phyloP scores from a whole-genome alignment of 2,329 filamentous ascomycete genomes.

The Hymenoscyphus linearis region DNA sequence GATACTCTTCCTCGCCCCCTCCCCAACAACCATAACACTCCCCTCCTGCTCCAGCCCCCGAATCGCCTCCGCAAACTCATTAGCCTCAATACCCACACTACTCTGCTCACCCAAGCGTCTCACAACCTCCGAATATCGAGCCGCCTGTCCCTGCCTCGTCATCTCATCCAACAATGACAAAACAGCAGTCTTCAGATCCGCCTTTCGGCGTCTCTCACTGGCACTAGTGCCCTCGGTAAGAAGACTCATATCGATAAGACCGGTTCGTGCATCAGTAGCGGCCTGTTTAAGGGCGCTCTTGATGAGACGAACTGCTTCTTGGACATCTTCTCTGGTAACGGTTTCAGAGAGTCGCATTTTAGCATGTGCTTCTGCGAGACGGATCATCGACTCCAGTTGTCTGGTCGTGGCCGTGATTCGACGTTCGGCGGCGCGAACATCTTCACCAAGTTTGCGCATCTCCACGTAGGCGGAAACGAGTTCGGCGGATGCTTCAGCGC shows the following conservation, averaged over 20 bases:
- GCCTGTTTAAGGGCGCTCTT: conserved; percentile 92
- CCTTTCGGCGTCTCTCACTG: conserved; percentile 74
- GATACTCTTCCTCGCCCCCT: conserved; percentile 77
- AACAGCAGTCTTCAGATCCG: conserved; percentile 78
- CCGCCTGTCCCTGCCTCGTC: conserved; percentile 59
- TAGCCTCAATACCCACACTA: conserved; percentile 65
- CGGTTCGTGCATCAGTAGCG: conserved; percentile 86
- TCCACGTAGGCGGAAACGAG: conserved; percentile 84
- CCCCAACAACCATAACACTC: conserved; percentile 70
- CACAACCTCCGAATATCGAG: conserved; percentile 74
- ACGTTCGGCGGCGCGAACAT: conserved; percentile 82
- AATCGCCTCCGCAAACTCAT: conserved; percentile 80
- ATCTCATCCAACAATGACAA: conserved; percentile 75
- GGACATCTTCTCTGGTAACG: conserved; percentile 78
- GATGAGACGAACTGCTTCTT: conserved; percentile 88
- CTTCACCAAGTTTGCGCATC: conserved; percentile 89
- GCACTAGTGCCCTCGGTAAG: conserved; percentile 91
- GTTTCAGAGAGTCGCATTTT: conserved; percentile 83
- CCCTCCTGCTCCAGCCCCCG: conserved; percentile 80
- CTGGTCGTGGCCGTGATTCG: conserved; percentile 96
- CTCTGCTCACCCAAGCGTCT: conserved; percentile 67
- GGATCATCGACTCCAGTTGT: conserved; percentile 98
- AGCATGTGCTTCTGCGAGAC: conserved; percentile 89
- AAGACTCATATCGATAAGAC: conserved; percentile 93
- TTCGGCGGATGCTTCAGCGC: conserved; percentile 72